Conservation (phyloP, 2,329 filamentous ascomycete genomes). For the Curvularia verruculosa region DNA sequence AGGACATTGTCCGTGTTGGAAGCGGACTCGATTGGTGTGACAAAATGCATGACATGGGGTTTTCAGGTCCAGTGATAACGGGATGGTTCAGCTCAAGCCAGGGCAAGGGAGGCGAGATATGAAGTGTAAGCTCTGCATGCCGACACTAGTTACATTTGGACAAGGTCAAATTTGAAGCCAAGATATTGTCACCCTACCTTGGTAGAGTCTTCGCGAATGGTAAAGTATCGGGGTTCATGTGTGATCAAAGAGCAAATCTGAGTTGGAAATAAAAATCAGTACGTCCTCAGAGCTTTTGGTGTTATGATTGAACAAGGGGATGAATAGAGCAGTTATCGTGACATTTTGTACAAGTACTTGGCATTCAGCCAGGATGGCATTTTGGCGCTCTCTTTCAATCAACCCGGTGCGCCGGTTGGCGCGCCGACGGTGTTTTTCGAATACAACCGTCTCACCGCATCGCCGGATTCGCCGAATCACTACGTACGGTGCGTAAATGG, state of each 20-base stretch:
- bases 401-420: constrained; percentile 15
- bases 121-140: not conserved
- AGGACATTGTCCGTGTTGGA: not conserved
- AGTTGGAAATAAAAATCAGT: not conserved
- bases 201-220: not conserved
- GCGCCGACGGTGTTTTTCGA: constrained; percentile 18
- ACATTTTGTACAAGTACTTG: constrained; percentile 1
- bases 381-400: not conserved
- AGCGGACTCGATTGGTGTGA: not conserved
- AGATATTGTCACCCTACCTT: not conserved
- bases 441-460: constrained; percentile 12
- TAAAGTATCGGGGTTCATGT: not conserved
- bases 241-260: not conserved
- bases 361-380: constrained; percentile 3
- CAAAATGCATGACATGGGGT: not conserved
- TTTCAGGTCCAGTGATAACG: not conserved
- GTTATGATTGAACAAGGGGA: not conserved
- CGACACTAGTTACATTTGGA: not conserved
- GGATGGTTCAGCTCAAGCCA: not conserved
- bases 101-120: not conserved
- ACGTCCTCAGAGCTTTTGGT: not conserved
- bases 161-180: not conserved
- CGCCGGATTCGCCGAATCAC: constrained; percentile 8
- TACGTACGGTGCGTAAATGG: not conserved
- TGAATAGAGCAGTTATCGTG: not conserved